phyloP scores from a whole-genome alignment of 352 stramenopile species.

The Ophiocytium majus region DNA sequence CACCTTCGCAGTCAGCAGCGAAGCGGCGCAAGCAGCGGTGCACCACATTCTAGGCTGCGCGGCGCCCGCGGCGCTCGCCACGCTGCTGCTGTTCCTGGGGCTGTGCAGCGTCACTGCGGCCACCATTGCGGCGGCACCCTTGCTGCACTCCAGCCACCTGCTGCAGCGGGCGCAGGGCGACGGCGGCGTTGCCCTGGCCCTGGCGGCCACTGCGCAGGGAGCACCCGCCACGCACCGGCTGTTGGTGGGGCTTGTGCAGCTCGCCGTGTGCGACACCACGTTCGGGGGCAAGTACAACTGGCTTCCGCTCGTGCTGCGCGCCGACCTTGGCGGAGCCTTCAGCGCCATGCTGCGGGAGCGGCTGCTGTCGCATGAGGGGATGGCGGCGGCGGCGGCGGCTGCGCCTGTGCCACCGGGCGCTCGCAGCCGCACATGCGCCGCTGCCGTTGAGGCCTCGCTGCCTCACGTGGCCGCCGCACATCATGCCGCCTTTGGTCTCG shows the following conservation, averaged over 20 bases:
- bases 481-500: neutral
- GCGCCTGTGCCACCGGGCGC: neutral
- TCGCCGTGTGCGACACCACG: neutral
- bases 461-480: neutral
- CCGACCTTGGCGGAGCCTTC: neutral
- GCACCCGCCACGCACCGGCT: neutral
- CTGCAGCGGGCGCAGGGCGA: neutral
- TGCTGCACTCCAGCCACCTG: neutral
- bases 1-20: neutral
- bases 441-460: neutral
- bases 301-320: neutral
- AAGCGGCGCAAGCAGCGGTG: neutral
- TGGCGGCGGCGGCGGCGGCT: neutral
- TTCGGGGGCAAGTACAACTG: neutral
- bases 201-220: neutral
- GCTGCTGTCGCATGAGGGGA: too few relatives aligned
- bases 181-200: neutral
- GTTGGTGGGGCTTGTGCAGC: neutral
- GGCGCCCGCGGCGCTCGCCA: neutral
- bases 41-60: neutral
- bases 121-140: neutral
- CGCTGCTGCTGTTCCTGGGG: neutral
- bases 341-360: neutral
- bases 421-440: neutral
- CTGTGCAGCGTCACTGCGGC: neutral